phyloP scores from a whole-genome alignment of 2,329 filamentous ascomycete genomes.

The Pseudophaeomoniella oleicola region DNA sequence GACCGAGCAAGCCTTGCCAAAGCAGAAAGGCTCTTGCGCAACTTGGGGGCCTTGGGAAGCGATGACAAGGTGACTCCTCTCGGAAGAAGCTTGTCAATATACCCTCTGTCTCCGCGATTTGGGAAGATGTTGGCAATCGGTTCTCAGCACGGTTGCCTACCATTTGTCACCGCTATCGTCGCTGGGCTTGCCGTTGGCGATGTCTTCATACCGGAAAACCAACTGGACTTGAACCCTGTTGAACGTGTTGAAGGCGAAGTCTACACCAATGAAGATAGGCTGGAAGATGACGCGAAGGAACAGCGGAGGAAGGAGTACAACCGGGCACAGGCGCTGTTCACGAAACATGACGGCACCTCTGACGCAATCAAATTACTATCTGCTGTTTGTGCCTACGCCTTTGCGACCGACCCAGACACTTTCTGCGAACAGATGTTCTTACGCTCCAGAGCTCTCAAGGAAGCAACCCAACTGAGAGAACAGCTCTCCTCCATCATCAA shows the following conservation, averaged over 20 bases:
- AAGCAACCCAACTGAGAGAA: conserved; percentile 66
- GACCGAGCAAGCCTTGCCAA: conserved; percentile 60
- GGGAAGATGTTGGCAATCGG: conserved; percentile 85
- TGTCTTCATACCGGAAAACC: conserved; percentile 69
- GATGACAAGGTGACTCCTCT: conserved; percentile 63
- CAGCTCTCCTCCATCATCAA: conserved; percentile 74
- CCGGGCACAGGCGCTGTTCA: conserved; percentile 62
- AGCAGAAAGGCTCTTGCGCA: conserved; percentile 73
- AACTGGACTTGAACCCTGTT: conserved; percentile 47
- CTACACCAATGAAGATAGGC: conserved; percentile 49
- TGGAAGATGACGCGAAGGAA: conserved; percentile 56
- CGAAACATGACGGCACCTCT: conserved; percentile 64
- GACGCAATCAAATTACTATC: conserved; percentile 87
- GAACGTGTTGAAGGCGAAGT: conserved; percentile 28
- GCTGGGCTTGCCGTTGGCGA: conserved; percentile 79
- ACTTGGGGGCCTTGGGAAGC: conserved; percentile 64
- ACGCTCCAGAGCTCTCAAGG: conserved; percentile 71
- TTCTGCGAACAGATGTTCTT: conserved; percentile 81
- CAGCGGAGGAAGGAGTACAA: conserved; percentile 51
- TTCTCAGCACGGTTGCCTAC: conserved; percentile 65
- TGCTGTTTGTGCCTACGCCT: conserved; percentile 74
- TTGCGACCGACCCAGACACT: conserved; percentile 47
- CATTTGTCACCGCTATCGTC: conserved; percentile 77
- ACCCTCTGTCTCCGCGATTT: conserved; percentile 81
- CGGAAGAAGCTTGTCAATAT: conserved; percentile 71